phyloP scores from a whole-genome alignment of 2,329 filamentous ascomycete species.

The Fusarium anguioides region DNA sequence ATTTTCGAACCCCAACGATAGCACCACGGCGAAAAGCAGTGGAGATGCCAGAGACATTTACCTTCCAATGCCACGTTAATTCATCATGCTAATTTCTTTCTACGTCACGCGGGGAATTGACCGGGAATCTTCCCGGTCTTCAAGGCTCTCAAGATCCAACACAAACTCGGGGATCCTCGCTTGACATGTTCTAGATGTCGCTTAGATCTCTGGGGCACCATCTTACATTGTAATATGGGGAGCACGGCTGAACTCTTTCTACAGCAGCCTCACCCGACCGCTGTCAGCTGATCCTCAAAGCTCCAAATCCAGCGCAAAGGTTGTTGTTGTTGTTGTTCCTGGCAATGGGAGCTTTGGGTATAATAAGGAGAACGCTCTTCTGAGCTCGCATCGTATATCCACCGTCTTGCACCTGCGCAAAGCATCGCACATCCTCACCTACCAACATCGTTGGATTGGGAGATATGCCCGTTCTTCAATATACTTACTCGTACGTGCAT shows the following conservation, averaged over 20 bases:
- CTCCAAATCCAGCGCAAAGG: neutral
- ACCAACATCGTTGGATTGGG: neutral
- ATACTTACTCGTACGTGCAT: constrained; percentile 14
- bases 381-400: too few relatives aligned
- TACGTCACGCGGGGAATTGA: constrained; percentile 40
- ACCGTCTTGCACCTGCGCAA: neutral
- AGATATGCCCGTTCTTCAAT: neutral
- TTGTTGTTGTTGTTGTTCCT: too few relatives aligned
- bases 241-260: too few relatives aligned
- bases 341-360: neutral
- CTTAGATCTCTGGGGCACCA: neutral
- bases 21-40: constrained; percentile 36
- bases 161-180: constrained; percentile 24
- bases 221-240: neutral
- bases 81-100: constrained; percentile 31
- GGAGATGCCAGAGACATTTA: constrained; percentile 25
- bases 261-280: neutral
- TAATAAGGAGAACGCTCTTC: too few relatives aligned
- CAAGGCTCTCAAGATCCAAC: neutral
- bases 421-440: constrained; percentile 1
- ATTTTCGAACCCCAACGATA: constrained; percentile 24
- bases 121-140: constrained; percentile 16
- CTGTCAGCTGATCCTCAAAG: neutral
- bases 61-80: constrained; percentile 30
- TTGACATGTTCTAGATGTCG: constrained; percentile 17